phyloP scores from a whole-genome alignment of 2,329 filamentous ascomycete genomes.

The Sarocladium brachiariae region DNA sequence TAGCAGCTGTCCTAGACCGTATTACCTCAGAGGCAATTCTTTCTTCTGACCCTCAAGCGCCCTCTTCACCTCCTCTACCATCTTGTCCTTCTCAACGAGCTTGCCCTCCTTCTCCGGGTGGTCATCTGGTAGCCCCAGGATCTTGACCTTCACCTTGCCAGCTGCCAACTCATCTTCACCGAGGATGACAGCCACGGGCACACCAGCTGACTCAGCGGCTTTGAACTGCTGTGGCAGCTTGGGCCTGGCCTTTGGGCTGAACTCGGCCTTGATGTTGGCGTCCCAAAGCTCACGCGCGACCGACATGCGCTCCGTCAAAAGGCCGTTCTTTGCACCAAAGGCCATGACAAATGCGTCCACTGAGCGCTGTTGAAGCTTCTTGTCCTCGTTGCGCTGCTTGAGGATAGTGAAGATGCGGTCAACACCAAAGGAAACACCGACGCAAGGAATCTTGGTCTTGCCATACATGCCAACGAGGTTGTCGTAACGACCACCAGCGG shows the following conservation, averaged over 20 bases:
- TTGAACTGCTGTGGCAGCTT: slow-evolving; percentile 89
- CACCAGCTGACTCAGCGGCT: slow-evolving; percentile 69
- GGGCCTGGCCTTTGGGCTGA: slow-evolving; percentile 82
- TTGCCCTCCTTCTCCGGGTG: slow-evolving; percentile 89
- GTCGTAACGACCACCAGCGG: slow-evolving; percentile 87
- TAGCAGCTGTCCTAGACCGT: too few relatives aligned
- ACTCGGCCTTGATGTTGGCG: slow-evolving; percentile 86
- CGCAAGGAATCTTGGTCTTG: slow-evolving; percentile 66
- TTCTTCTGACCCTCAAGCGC: slow-evolving; percentile 19
- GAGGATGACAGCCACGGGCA: slow-evolving; percentile 82
- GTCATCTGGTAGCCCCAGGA: slow-evolving; percentile 63
- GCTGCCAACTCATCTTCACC: slow-evolving; percentile 82
- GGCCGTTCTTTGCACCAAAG: slow-evolving; percentile 76
- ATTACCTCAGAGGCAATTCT: not conserved
- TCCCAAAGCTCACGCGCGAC: slow-evolving; percentile 75
- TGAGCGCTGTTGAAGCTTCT: slow-evolving; percentile 52
- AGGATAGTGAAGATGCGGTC: slow-evolving; percentile 93
- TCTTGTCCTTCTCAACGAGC: slow-evolving; percentile 56
- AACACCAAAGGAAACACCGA: slow-evolving; percentile 78
- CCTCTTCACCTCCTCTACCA: slow-evolving; percentile 56
- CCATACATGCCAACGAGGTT: slow-evolving; percentile 93
- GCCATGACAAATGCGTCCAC: slow-evolving; percentile 95
- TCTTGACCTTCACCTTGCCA: slow-evolving; percentile 84
- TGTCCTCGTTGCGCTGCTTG: slow-evolving; percentile 64
- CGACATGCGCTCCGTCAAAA: slow-evolving; percentile 77